phyloP scores from a whole-genome alignment of 768 basidiomycete genomes.

The Boletus vinaceobasis region DNA sequence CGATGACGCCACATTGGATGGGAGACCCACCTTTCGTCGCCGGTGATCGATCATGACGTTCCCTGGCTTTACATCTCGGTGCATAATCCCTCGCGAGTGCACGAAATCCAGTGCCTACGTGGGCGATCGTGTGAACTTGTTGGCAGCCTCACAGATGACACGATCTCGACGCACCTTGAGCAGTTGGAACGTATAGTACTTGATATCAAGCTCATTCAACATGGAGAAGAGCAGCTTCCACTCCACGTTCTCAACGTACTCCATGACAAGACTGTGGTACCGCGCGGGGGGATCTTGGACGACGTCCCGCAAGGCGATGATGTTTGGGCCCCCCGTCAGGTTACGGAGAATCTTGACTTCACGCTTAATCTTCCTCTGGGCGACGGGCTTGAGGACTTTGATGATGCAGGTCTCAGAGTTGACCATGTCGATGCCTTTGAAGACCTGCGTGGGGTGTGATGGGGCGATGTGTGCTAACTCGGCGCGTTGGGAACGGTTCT shows the following conservation, averaged over 20 bases:
- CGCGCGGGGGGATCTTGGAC: constrained; percentile 61
- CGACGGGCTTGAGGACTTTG: constrained; percentile 74
- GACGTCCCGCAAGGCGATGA: constrained; percentile 63
- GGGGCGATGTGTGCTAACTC: not conserved
- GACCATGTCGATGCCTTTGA: constrained; percentile 56
- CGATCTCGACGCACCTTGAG: constrained; percentile 40
- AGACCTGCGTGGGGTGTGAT: constrained; percentile 38
- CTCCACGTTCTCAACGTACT: constrained; percentile 65
- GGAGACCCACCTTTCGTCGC: constrained; percentile 47
- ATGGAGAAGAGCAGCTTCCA: constrained; percentile 58
- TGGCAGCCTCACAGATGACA: not conserved
- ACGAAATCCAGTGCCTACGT: constrained; percentile 60
- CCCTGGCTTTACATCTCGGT: constrained; percentile 63
- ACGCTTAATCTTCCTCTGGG: constrained; percentile 62
- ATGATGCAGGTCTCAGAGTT: constrained; percentile 55
- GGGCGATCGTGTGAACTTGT: not conserved
- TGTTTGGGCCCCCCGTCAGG: constrained; percentile 67
- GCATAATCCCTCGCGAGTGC: constrained; percentile 71
- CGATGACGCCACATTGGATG: not conserved
- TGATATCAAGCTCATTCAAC: constrained; percentile 62
- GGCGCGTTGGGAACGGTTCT: not conserved
- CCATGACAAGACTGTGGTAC: constrained; percentile 65
- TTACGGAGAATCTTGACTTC: constrained; percentile 74
- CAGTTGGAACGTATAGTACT: constrained; percentile 65
- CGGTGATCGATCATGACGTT: constrained; percentile 76